Evolutionary conservation across 495 filamentous ascomycete species (phyloP).

Genomic region (Neohortaea acidophila): DNA sequence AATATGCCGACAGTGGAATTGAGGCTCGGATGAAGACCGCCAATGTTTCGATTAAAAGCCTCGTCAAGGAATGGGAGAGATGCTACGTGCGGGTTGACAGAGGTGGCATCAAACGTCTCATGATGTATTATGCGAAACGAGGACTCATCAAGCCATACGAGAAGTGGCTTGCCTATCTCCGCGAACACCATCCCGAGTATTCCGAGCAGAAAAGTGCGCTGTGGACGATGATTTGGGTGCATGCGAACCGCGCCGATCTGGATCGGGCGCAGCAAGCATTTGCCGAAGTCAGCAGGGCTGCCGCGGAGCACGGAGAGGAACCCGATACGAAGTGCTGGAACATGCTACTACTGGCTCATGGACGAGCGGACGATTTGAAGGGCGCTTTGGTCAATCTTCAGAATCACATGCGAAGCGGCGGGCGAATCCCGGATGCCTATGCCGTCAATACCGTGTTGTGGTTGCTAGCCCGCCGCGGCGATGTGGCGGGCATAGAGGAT

Average conservation of each 20-base stretch:
- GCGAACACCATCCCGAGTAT: slow-evolving; percentile 20
- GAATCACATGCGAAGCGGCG: slow-evolving; percentile 31
- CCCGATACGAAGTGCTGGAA: slow-evolving; percentile 53
- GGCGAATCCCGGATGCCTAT: slow-evolving; percentile 36
- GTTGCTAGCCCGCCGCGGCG: slow-evolving; percentile 55
- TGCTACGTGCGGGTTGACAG: slow-evolving; percentile 13
- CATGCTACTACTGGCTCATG: slow-evolving; percentile 56
- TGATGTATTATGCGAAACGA: slow-evolving; percentile 35
- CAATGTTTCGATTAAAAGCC: slow-evolving; percentile 4
- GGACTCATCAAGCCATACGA: slow-evolving; percentile 38
- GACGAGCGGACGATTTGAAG: slow-evolving; percentile 46
- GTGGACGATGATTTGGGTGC: slow-evolving; percentile 41
- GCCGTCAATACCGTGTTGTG: slow-evolving; percentile 60
- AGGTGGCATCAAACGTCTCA: slow-evolving; percentile 13
- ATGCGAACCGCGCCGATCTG: slow-evolving; percentile 50
- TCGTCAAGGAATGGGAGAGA: slow-evolving; percentile 13
- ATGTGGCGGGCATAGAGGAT: slow-evolving; percentile 48
- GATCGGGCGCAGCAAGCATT: slow-evolving; percentile 44
- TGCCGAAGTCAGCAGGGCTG: slow-evolving; percentile 30
- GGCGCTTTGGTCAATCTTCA: slow-evolving; percentile 46
- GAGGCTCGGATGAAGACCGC: no score
- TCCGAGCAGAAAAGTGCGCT: slow-evolving; percentile 26
- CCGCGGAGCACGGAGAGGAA: slow-evolving; percentile 35
- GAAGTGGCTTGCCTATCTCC: slow-evolving; percentile 42
- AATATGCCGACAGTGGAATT: no score